Base-by-base conservation (phyloP, 148 eudicot species). In the Vaccinium macrocarpon region DNA sequence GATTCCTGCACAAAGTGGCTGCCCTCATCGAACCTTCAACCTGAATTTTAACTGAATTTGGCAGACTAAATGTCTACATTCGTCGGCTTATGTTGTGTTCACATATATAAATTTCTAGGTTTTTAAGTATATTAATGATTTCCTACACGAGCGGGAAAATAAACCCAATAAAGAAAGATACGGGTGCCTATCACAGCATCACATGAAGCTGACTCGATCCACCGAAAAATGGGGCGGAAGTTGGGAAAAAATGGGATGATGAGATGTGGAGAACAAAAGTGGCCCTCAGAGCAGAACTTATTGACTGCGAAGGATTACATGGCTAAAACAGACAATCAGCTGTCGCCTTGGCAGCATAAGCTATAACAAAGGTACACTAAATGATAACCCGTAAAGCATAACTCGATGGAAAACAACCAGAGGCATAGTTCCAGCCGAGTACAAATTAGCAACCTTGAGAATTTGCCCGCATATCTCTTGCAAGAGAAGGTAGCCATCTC, bases 401-500 rank as follows among this genome's bases (percentile, higher is more conserved):
- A 50, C 11, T 7, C 9, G 18, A 29, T 14, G 62, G 35, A 57
- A 78, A 51, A 78, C 81, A 53, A 78, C 48, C 8, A 79, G 8
- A 35, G 11, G 68, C 23, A 38, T 29, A 79, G 18, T 59, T 3
- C 71, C 70, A 59, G 70, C 18, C 25, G 10, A 57, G n/a, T 18
- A 29, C 57, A 56, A 4, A 25, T 80, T 62, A 86, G 42, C 50
- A 79, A 83, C 73, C 74, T 76, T 7, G 72, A 42, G 42, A 71
- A 71, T 88, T 92, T 79, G 57, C 42, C 84, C 86, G 86, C 95
- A 85, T 92, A 23, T 92, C 88, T 89, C 88, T 91, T 64, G 96
- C 93, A 68, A 95, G 87, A 62, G 95, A 90, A 78, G 98, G 99
- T 78, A 97, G 90, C 99, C 99, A 86, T 68, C 84, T 82, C 56